Evolutionary conservation across 2,329 filamentous ascomycete genomes (phyloP).

Genomic region (Ophiostoma triangulosporum): DNA sequence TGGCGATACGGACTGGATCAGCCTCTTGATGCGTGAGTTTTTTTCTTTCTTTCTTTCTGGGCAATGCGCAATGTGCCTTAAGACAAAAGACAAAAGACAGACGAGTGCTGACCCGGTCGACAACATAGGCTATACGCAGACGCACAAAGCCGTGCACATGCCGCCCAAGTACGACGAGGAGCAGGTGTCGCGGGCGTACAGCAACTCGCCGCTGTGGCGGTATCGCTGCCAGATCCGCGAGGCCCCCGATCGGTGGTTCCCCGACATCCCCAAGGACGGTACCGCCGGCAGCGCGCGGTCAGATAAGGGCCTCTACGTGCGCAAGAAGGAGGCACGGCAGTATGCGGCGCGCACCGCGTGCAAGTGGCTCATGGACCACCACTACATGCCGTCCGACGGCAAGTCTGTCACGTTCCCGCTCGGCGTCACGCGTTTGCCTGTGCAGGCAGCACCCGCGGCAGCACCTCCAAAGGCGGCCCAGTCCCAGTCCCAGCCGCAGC

Average conservation of each 20-base stretch:
- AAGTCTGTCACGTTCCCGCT: constrained; percentile 11
- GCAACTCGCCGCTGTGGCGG: constrained; percentile 15
- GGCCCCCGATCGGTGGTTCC: constrained; percentile 15
- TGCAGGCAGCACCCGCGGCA: too few species aligned
- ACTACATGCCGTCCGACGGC: constrained; percentile 18
- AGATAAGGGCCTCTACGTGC: constrained; percentile 22
- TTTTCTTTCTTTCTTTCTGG: neutral
- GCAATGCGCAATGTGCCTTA: too few species aligned
- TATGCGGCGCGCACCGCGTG: constrained; percentile 37
- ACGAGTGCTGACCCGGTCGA: neutral
- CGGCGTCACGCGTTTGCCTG: neutral
- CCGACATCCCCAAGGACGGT: constrained; percentile 8
- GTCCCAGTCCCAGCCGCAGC: neutral
- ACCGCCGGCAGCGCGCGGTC: constrained; percentile 18
- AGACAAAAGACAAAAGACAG: too few species aligned
- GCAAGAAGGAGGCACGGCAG: constrained; percentile 40
- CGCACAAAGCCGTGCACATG: constrained; percentile 9
- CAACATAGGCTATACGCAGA: constrained; percentile 19
- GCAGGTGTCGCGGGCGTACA: neutral
- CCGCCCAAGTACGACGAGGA: constrained; percentile 16
- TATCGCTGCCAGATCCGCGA: constrained; percentile 18
- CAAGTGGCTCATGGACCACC: constrained; percentile 24
- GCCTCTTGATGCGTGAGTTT: constrained; percentile 24
- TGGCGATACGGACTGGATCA: constrained; percentile 25
- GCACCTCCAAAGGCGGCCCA: neutral